Percentiles rank a stretch among this genome's conserved stretches.
Conservation (phyloP, 2,329 filamentous ascomycete species). For the Sporothrix globosa region DNA sequence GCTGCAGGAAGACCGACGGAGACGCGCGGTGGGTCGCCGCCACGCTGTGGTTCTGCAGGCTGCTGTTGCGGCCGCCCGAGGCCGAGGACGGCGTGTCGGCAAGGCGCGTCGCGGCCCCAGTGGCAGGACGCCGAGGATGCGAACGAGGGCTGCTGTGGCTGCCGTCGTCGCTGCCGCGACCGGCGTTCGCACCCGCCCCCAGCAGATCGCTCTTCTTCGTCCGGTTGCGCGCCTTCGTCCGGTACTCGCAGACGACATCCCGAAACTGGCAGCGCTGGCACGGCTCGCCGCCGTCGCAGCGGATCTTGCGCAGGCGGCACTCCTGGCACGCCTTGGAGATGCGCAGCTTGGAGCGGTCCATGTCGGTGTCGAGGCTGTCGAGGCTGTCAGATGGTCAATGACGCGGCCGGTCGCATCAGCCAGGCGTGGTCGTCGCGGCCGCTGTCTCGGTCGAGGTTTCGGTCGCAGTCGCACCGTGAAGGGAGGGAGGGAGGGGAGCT, state of each 20-base stretch:
- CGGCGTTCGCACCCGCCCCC: not conserved
- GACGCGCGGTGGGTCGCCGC: conserved; percentile 35
- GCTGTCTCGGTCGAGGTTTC: too few species aligned
- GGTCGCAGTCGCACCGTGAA: too few species aligned
- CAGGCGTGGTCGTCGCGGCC: too few species aligned
- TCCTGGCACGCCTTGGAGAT: conserved; percentile 37
- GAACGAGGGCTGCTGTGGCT: not conserved
- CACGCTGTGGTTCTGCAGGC: conserved; percentile 33
- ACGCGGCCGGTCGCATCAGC: too few species aligned
- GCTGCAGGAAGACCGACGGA: conserved; percentile 34
- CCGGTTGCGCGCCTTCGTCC: conserved; percentile 36
- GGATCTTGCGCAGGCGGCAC: conserved; percentile 35
- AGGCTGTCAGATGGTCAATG: too few species aligned
- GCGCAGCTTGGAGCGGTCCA: conserved; percentile 34
- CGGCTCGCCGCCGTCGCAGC: conserved; percentile 35
- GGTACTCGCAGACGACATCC: conserved; percentile 34
- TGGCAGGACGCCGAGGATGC: not conserved
- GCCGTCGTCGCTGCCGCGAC: not conserved
- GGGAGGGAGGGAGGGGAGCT: too few species aligned
- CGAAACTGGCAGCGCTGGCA: conserved; percentile 34
- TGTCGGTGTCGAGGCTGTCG: not conserved
- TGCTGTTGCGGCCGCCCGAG: conserved; percentile 12
- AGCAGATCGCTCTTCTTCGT: conserved; percentile 30
- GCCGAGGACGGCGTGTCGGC: conserved; percentile 22
- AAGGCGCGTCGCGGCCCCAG: not conserved